phyloP scores from a whole-genome alignment of 768 basidiomycete species.

The Xerocomus spinulosus region DNA sequence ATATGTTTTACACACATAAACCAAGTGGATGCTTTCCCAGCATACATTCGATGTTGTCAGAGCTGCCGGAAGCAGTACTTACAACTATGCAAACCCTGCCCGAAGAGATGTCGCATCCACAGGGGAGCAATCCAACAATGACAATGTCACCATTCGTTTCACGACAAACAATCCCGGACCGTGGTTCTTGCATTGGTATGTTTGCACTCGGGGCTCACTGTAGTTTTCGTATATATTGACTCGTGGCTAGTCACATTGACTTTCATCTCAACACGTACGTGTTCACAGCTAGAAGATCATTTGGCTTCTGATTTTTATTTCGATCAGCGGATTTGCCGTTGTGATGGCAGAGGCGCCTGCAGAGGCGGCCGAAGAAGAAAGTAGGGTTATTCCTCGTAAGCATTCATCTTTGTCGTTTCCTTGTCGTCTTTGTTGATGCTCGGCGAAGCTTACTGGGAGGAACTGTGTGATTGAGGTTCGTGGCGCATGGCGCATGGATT shows the following conservation, averaged over 20 bases:
- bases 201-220: not conserved
- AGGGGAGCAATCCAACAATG: constrained; percentile 28
- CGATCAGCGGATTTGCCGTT: constrained; percentile 17
- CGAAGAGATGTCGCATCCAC: constrained; percentile 45
- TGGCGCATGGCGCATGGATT: too few relatives aligned
- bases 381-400: constrained; percentile 13
- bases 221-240: not conserved
- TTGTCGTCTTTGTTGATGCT: too few relatives aligned
- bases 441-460: too few relatives aligned
- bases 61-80: constrained; percentile 34
- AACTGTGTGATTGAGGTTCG: too few relatives aligned
- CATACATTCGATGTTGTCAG: constrained; percentile 40
- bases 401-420: too few relatives aligned
- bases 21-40: constrained; percentile 17
- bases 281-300: not conserved
- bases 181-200: constrained; percentile 22
- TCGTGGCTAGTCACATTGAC: constrained; percentile 19
- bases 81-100: constrained; percentile 51
- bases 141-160: constrained; percentile 53
- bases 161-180: constrained; percentile 55
- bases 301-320: not conserved
- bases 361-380: constrained; percentile 11
- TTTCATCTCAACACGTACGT: constrained; percentile 22
- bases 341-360: constrained; percentile 20
- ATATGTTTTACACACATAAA: not conserved